phyloP scores from a whole-genome alignment of 257 asterid genomes.

The Nicotiana tabacum region DNA sequence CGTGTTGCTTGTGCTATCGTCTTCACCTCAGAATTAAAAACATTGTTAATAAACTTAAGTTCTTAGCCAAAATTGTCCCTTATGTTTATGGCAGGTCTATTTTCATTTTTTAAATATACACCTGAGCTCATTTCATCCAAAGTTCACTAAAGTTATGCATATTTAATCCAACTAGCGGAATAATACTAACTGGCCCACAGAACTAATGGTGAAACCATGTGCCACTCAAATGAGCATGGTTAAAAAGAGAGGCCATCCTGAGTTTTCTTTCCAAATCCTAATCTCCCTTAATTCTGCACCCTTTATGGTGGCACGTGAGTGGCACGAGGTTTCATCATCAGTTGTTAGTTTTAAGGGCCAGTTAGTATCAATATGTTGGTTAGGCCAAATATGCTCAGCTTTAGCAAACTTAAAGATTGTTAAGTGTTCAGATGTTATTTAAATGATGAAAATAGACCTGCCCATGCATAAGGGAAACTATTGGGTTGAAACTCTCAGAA shows the following conservation, averaged over 20 bases:
- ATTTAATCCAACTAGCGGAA: not conserved
- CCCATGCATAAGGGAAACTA: not conserved
- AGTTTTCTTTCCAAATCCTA: not conserved
- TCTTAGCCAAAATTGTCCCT: not conserved
- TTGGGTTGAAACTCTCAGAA: not conserved
- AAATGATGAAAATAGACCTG: not conserved
- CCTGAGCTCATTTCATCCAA: not conserved
- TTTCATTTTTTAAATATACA: not conserved
- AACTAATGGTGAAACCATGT: not conserved
- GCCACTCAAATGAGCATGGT: not conserved
- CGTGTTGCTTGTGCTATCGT: not conserved
- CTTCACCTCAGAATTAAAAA: constrained; percentile 3
- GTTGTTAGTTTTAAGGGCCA: not conserved
- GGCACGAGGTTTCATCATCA: not conserved
- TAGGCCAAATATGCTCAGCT: not conserved
- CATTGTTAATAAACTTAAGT: not conserved
- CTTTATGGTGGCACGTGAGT: not conserved
- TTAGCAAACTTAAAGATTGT: not conserved
- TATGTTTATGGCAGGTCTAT: not conserved
- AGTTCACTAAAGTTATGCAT: not conserved
- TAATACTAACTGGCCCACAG: not conserved
- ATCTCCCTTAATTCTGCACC: not conserved
- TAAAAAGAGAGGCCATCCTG: not conserved
- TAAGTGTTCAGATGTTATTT: not conserved
- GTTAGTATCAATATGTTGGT: not conserved